Evolutionary conservation across 2,329 filamentous ascomycete species (phyloP).

Genomic region (Spiromastix sp.): DNA sequence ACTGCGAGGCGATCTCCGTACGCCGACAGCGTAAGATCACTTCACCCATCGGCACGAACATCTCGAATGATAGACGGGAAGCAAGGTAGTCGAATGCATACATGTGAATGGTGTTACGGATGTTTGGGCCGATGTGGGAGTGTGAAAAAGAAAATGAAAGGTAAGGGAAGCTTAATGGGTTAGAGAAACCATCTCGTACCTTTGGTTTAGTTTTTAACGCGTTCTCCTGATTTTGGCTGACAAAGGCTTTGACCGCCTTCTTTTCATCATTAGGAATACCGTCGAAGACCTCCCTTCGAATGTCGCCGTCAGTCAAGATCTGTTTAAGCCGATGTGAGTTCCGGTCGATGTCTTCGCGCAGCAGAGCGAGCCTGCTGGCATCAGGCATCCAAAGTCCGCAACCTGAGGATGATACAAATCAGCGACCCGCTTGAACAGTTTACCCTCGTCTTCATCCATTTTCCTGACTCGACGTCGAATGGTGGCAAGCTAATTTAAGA

Average conservation of each 20-base stretch:
- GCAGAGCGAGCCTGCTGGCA: conserved; percentile 49
- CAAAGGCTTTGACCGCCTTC: conserved; percentile 59
- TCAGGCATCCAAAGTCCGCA: conserved; percentile 78
- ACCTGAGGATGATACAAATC: conserved; percentile 33
- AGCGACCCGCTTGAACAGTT: conserved; percentile 1
- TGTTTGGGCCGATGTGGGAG: too few species aligned
- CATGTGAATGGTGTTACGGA: too few species aligned
- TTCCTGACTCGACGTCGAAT: background rate
- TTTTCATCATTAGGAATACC: conserved; percentile 44
- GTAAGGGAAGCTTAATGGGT: too few species aligned
- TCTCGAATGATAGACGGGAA: too few species aligned
- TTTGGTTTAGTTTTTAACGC: conserved; percentile 81
- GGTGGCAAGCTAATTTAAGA: background rate
- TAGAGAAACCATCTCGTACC: too few species aligned
- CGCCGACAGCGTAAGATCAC: too few species aligned
- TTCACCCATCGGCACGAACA: too few species aligned
- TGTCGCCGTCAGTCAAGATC: conserved; percentile 49
- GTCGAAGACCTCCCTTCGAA: conserved; percentile 57
- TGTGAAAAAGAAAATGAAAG: too few species aligned
- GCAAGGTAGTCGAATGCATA: too few species aligned
- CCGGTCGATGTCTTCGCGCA: conserved; percentile 67
- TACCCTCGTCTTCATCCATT: background rate
- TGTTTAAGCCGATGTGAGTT: conserved; percentile 59
- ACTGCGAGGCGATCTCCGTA: too few species aligned
- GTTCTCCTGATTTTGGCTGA: conserved; percentile 56